Evolutionary conservation across 441 rosid genomes (phyloP), one percentile per base, ranked within the genome.

Genomic region (Euphorbia schlechtendalii): DNA sequence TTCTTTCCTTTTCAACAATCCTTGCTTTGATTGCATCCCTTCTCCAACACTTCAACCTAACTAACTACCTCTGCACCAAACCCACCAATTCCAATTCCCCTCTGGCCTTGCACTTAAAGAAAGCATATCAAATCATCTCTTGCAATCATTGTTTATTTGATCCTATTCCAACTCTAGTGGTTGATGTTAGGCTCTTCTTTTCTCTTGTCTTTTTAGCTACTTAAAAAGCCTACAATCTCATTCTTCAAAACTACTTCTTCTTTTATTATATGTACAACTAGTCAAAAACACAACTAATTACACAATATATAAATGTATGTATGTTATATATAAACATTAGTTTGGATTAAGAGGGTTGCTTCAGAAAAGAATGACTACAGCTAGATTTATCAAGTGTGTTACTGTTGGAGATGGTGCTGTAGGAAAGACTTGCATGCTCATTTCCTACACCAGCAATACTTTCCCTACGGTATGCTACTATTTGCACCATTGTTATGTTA

Each of bases 331-430:
- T 27, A 55, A 27, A 56, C 15, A 52, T 48, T n/a, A 28, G 12
- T 57, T 38, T 63, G 59, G 40, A 17, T 64, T 61, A 21, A 63
- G 63, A 41, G 55, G 27, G 32, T 25, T 9, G 30, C 9, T 48
- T 56, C 24, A 2, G 6, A 61, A 12, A 70, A 87, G 85, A 91
- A 88, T 80, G n/a, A n/a, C n/a, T 63, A 80, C 86, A 24, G 72
- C 92, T 64, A 84, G 92, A 68, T 88, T 84, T 68, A 84, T 88
- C 76, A 88, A 88, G 82, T 88, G 96, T 72, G 96, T 88, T 24
- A 88, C 96, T 2, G 85, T 88, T 2, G 84, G 83, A 8, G 87
- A 83, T 63, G 84, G 84, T 46, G 84, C 87, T 0, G 84, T 80
- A 14, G 86, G 86, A 32, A 82, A 82, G 61, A 82, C 84, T 20